phyloP scores from a whole-genome alignment of 345 rosid species.

The Ceriops decandra region DNA sequence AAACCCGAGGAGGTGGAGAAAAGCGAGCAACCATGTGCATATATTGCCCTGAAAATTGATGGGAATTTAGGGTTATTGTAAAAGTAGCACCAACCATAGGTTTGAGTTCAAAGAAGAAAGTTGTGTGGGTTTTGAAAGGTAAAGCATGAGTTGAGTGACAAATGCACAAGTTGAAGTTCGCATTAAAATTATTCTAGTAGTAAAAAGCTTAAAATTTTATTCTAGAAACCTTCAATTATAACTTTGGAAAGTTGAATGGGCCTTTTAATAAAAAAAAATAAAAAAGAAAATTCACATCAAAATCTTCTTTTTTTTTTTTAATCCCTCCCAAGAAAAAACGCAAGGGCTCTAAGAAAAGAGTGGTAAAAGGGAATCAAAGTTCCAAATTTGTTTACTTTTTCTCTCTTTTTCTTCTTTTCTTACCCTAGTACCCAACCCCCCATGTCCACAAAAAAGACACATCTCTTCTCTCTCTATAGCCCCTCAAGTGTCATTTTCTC shows the following conservation, averaged over 20 bases:
- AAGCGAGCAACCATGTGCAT: background rate
- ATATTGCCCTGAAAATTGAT: background rate
- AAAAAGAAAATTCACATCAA: constrained; percentile 7
- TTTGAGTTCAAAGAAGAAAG: constrained; percentile 7
- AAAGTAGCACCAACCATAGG: background rate
- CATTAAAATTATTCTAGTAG: constrained; percentile 12
- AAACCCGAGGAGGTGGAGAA: constrained; percentile 4
- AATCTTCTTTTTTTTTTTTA: constrained; percentile 11
- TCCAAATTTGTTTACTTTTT: constrained; percentile 15
- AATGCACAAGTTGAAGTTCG: constrained; percentile 28
- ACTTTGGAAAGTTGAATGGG: no score
- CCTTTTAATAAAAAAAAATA: no score
- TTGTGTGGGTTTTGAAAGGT: constrained; percentile 25
- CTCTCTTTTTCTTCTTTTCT: constrained; percentile 25
- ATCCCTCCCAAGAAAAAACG: background rate
- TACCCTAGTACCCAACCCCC: constrained; percentile 45
- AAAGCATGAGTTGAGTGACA: constrained; percentile 39
- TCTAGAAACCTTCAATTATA: no score
- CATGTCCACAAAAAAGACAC: constrained; percentile 58
- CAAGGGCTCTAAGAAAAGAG: constrained; percentile 2
- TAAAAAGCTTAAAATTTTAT: no score
- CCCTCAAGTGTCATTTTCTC: constrained; percentile 81
- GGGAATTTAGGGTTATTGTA: background rate
- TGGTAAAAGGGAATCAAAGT: constrained; percentile 25
- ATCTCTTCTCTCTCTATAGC: constrained; percentile 16